phyloP scores from a whole-genome alignment of 2,329 filamentous ascomycete genomes.

The Phialophora macrospora region DNA sequence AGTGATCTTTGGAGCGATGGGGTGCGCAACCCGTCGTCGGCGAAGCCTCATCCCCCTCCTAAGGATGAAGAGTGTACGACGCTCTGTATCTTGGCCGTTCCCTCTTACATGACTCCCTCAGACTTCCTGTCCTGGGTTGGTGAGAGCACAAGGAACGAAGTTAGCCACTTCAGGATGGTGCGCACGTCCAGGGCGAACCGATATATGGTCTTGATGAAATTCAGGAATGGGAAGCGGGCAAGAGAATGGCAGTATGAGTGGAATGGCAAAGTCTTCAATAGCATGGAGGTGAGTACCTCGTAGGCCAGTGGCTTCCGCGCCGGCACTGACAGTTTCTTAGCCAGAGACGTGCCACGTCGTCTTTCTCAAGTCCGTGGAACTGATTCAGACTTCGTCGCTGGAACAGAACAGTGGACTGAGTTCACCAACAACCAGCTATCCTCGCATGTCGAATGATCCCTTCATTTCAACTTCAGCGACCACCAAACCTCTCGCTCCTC shows the following conservation, averaged over 20 bases:
- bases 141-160: constrained; percentile 79
- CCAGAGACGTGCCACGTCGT: constrained; percentile 94
- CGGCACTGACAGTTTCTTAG: constrained; percentile 50
- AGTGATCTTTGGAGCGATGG: constrained; percentile 39
- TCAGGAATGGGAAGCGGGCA: constrained; percentile 74
- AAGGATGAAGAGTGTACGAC: constrained; percentile 76
- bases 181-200: constrained; percentile 85
- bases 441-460: constrained; percentile 66
- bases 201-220: constrained; percentile 96
- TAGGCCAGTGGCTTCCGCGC: constrained; percentile 3
- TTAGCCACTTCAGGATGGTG: constrained; percentile 94
- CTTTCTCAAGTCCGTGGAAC: constrained; percentile 89
- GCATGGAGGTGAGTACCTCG: constrained; percentile 71
- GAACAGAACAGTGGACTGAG: constrained; percentile 40
- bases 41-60: constrained; percentile 33
- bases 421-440: constrained; percentile 57
- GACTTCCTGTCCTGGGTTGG: constrained; percentile 93
- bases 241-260: constrained; percentile 81
- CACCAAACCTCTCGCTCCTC: constrained; percentile 68
- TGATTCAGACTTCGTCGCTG: constrained; percentile 63
- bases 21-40: constrained; percentile 26
- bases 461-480: constrained; percentile 62
- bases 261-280: constrained; percentile 92
- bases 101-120: constrained; percentile 87
- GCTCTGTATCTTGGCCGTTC: constrained; percentile 90